A percentile compares a stretch with the other conserved stretches of the same genome.
phyloP scores from a whole-genome alignment of 2,329 filamentous ascomycete species.

The Didymella sp. region DNA sequence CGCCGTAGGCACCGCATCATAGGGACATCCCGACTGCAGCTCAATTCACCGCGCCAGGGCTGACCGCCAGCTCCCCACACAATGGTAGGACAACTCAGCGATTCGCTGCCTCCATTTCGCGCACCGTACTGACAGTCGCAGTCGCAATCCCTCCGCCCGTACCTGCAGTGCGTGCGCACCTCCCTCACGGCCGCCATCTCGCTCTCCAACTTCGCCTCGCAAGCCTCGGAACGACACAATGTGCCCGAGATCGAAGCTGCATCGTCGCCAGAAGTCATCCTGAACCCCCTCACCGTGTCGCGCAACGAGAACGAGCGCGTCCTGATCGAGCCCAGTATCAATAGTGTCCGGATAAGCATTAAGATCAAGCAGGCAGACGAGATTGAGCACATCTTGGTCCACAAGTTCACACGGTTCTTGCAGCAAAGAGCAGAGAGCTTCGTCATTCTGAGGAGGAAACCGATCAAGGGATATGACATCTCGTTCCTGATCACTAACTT shows the following conservation, averaged over 20 bases:
- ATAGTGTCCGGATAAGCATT: slow-evolving; percentile 96
- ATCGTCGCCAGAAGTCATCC: slow-evolving; percentile 89
- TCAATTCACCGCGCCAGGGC: slow-evolving; percentile 27
- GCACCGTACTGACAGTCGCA: slow-evolving; percentile 47
- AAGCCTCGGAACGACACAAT: slow-evolving; percentile 96
- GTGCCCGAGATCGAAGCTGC: slow-evolving; percentile 95
- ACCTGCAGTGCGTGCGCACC: slow-evolving; percentile 94
- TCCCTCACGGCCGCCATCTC: slow-evolving; percentile 93
- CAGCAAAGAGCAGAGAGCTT: slow-evolving; percentile 96
- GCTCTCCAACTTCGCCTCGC: slow-evolving; percentile 95
- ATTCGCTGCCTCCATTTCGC: neutral
- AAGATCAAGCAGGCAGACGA: slow-evolving; percentile 99
- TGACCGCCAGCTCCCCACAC: slow-evolving; percentile 26
- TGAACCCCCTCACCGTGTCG: slow-evolving; percentile 88
- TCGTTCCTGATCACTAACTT: slow-evolving; percentile 99
- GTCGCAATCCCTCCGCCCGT: slow-evolving; percentile 97
- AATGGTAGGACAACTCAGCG: slow-evolving; percentile 36
- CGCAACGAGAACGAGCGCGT: slow-evolving; percentile 98
- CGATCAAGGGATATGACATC: slow-evolving; percentile 98
- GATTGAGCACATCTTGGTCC: slow-evolving; percentile 96
- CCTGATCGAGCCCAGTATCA: slow-evolving; percentile 94
- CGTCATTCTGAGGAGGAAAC: slow-evolving; percentile 94
- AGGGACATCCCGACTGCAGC: slow-evolving; percentile 34
- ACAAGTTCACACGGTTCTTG: slow-evolving; percentile 97
- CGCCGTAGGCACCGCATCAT: slow-evolving; percentile 37